phyloP scores from a whole-genome alignment of 73 alveolate genomes.

The Paramecium octaurelia region DNA sequence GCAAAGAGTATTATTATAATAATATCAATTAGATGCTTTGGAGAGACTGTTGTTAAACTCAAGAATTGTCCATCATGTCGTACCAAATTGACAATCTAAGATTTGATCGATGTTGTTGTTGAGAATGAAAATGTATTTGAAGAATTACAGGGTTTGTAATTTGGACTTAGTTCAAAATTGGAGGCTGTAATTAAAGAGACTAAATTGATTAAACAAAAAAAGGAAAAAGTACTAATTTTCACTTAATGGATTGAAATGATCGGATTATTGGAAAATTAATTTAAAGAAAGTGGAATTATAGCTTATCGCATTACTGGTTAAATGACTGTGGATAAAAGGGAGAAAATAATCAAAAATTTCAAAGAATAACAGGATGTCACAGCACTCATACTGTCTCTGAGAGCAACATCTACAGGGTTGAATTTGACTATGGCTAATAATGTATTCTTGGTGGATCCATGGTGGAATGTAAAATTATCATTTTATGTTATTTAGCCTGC shows the following conservation, averaged over 20 bases:
- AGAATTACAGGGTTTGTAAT: not conserved
- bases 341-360: constrained; percentile 20
- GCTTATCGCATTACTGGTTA: constrained; percentile 19
- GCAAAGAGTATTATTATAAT: not conserved
- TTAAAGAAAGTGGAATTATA: not conserved
- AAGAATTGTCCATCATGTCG: constrained; percentile 21
- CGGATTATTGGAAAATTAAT: not conserved
- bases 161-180: constrained; percentile 14
- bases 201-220: not conserved
- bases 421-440: constrained; percentile 55
- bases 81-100: not conserved
- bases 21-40: not conserved
- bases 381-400: constrained; percentile 41
- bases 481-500: not conserved
- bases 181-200: not conserved
- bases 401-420: constrained; percentile 52
- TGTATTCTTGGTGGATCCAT: constrained; percentile 59
- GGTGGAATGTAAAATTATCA: constrained; percentile 52
- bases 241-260: constrained; percentile 58
- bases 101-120: not conserved
- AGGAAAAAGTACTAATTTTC: constrained; percentile 38
- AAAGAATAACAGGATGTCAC: not conserved
- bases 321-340: constrained; percentile 51
- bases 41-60: not conserved
- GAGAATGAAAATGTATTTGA: not conserved